phyloP scores from a whole-genome alignment of 2,329 filamentous ascomycete genomes.

The Corniculantispora saksenae region DNA sequence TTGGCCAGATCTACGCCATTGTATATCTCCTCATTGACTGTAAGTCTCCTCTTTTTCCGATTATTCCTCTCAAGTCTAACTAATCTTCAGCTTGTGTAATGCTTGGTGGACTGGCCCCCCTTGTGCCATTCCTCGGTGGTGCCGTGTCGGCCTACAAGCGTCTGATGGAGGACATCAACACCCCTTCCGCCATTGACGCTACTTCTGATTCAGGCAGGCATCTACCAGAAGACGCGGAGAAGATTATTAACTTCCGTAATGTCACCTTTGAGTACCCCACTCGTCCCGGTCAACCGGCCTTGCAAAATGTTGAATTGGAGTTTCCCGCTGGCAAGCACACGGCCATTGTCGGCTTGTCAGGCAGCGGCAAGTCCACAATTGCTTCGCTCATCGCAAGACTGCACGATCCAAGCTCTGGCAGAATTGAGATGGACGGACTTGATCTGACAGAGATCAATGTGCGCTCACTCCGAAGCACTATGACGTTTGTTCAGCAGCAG shows the following conservation, averaged over 20 bases:
- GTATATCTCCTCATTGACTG: slow-evolving; percentile 55
- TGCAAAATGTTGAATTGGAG: slow-evolving; percentile 36
- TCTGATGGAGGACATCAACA: slow-evolving; percentile 54
- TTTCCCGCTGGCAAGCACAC: slow-evolving; percentile 43
- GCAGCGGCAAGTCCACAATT: slow-evolving; percentile 51
- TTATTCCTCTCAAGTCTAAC: not conserved
- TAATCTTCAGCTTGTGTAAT: slow-evolving; percentile 50
- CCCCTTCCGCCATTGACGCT: slow-evolving; percentile 41
- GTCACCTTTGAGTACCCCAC: slow-evolving; percentile 40
- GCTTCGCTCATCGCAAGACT: slow-evolving; percentile 41
- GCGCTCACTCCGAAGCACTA: slow-evolving; percentile 31
- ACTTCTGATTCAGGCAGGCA: slow-evolving; percentile 35
- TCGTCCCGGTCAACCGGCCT: slow-evolving; percentile 34
- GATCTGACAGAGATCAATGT: slow-evolving; percentile 39
- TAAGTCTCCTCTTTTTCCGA: slow-evolving; percentile 19
- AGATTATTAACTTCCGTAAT: slow-evolving; percentile 35
- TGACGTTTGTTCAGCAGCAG: slow-evolving; percentile 38
- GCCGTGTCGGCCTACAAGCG: slow-evolving; percentile 56
- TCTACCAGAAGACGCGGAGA: slow-evolving; percentile 32
- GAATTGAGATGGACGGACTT: slow-evolving; percentile 37
- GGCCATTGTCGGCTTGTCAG: slow-evolving; percentile 52
- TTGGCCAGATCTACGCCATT: slow-evolving; percentile 53
- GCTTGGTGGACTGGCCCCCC: slow-evolving; percentile 58
- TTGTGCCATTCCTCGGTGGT: slow-evolving; percentile 56
- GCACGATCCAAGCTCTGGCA: slow-evolving; percentile 45